These are phyloP conservation scores for Ogataea sp. DNA, from an alignment of 805 yeast species.

Conservation along the genomic window DNA sequence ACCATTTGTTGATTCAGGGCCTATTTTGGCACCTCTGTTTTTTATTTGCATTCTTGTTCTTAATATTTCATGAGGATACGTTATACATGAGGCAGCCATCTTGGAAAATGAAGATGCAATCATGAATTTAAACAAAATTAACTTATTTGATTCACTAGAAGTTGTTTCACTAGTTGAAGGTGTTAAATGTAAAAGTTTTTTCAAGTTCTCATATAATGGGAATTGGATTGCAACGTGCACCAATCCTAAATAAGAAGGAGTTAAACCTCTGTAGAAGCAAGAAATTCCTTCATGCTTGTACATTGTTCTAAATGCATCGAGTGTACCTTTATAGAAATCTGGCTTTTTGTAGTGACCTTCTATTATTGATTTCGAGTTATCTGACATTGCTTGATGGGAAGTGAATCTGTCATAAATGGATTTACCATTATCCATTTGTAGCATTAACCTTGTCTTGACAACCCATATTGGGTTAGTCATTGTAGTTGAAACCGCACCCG, in stretches of 20 bases:
- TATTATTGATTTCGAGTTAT: slow-evolving; percentile 9
- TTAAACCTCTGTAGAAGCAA: slow-evolving; percentile 82
- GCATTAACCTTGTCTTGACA: slow-evolving; percentile 89
- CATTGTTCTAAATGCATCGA: slow-evolving; percentile 80
- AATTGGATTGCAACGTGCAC: slow-evolving; percentile 94
- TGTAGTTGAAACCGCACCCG: slow-evolving; percentile 81
- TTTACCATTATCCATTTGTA: slow-evolving; percentile 51
- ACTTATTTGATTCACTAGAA: neutral
- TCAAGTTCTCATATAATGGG: slow-evolving; percentile 84
- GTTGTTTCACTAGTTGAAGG: slow-evolving; percentile 6
- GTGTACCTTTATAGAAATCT: slow-evolving; percentile 60
- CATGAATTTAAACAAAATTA: slow-evolving; percentile 34
- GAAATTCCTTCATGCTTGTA: slow-evolving; percentile 67
- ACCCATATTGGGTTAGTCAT: slow-evolving; percentile 97
- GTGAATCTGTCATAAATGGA: slow-evolving; percentile 28
- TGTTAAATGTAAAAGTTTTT: slow-evolving; percentile 34
- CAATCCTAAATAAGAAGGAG: slow-evolving; percentile 86
- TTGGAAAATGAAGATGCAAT: slow-evolving; percentile 75
- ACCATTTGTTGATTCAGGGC: neutral
- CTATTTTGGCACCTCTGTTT: neutral
- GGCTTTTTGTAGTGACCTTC: slow-evolving; percentile 5
- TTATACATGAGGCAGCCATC: slow-evolving; percentile 79
- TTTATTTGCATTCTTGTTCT: slow-evolving; percentile 81
- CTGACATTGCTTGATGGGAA: slow-evolving; percentile 5
- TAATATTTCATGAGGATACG: slow-evolving; percentile 93